Percentiles rank a stretch among this genome's conserved stretches.
These are phyloP conservation scores for Nyctanthes arbortristis DNA, from an alignment of 257 asterid species.

Conservation along the genomic window DNA sequence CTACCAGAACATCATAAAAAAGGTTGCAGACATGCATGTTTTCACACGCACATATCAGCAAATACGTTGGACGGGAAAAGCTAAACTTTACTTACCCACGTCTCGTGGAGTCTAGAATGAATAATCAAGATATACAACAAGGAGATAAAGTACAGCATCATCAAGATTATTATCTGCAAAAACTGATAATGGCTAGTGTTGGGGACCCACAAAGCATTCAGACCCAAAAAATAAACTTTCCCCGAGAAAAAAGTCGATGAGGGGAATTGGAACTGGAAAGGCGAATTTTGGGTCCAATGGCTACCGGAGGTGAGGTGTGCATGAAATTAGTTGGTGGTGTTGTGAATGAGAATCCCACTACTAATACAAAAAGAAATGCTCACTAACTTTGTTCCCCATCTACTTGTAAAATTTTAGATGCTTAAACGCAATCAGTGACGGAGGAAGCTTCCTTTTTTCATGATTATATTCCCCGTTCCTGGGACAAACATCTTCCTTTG, in stretches of 20 bases:
- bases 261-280: slow-evolving; percentile 23
- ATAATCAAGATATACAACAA: slow-evolving; percentile 28
- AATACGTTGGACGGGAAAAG: slow-evolving; percentile 10
- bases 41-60: background rate
- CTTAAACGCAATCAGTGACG: slow-evolving; percentile 48
- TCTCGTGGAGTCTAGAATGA: slow-evolving; percentile 24
- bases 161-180: slow-evolving; percentile 30
- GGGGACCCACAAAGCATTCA: slow-evolving; percentile 57
- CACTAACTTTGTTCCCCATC: slow-evolving; percentile 26
- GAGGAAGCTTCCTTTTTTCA: slow-evolving; percentile 27
- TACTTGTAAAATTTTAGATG: slow-evolving; percentile 48
- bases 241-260: slow-evolving; percentile 16
- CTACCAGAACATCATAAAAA: background rate
- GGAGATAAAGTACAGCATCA: slow-evolving; percentile 30
- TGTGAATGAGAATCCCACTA: slow-evolving; percentile 86
- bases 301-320: slow-evolving; percentile 42
- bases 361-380: slow-evolving; percentile 44
- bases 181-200: slow-evolving; percentile 30
- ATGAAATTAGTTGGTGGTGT: slow-evolving; percentile 43
- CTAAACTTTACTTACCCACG: slow-evolving; percentile 44
- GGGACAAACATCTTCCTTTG: slow-evolving; percentile 32
- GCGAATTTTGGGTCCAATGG: slow-evolving; percentile 25
- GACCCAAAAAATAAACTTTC: slow-evolving; percentile 25
- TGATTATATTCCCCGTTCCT: slow-evolving; percentile 45
- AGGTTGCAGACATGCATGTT: background rate